A percentile compares a stretch with the other conserved stretches of the same genome.
Conservation (phyloP, 768 basidiomycete species). For the Tricholoma saponaceum region DNA sequence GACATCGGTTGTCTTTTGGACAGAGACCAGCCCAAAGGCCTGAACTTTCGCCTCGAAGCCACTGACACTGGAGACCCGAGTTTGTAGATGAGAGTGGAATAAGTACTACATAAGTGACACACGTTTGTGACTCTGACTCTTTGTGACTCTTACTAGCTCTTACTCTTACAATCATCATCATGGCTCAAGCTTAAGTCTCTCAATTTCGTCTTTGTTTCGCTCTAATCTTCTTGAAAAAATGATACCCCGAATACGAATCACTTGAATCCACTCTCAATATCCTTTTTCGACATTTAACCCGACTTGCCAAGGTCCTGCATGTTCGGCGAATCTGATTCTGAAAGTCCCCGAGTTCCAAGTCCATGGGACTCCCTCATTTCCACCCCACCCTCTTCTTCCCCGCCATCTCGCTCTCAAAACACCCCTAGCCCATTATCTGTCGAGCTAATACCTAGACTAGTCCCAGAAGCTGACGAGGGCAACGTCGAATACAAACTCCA, state of each 20-base stretch:
- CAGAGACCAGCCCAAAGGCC: too few species aligned
- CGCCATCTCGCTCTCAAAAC: constrained; percentile 23
- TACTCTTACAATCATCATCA: too few species aligned
- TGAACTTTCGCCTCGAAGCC: too few species aligned
- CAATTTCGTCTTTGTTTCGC: background rate
- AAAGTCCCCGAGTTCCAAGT: constrained; percentile 73
- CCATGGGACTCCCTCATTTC: constrained; percentile 81
- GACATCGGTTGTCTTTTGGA: too few species aligned
- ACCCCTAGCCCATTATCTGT: constrained; percentile 27
- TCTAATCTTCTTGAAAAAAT: constrained; percentile 11
- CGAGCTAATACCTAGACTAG: constrained; percentile 56
- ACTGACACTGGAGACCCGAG: too few species aligned
- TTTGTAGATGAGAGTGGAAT: too few species aligned
- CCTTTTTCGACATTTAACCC: too few species aligned
- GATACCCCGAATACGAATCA: constrained; percentile 26
- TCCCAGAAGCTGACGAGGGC: constrained; percentile 79
- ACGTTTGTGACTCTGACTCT: too few species aligned
- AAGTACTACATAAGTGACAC: too few species aligned
- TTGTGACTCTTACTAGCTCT: too few species aligned
- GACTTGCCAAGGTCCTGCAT: constrained; percentile 30
- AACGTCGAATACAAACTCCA: constrained; percentile 96
- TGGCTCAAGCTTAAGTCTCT: background rate
- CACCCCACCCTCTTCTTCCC: constrained; percentile 39
- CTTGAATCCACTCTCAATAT: constrained; percentile 1
- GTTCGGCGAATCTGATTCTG: constrained; percentile 82